A percentile compares a stretch with the other conserved stretches of the same genome.
Conservation (phyloP, 345 rosid genomes). For the Atalantia buxifolia region DNA sequence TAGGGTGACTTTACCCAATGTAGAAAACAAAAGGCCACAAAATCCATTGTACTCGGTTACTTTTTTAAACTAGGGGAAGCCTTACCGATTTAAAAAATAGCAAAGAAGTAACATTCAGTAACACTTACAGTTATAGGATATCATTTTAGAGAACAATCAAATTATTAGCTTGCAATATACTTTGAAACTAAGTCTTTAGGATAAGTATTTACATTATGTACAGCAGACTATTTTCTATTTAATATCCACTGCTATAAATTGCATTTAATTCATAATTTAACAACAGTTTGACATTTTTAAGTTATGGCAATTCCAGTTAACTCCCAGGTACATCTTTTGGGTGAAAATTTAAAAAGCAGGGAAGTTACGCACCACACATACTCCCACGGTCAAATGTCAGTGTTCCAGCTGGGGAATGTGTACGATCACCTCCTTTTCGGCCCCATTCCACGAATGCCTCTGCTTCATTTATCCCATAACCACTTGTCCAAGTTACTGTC, state of each 20-base stretch:
- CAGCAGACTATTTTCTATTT: neutral
- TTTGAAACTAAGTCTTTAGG: neutral
- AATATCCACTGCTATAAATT: neutral
- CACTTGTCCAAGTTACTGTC: slow-evolving; percentile 84
- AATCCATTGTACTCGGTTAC: neutral
- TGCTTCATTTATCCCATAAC: slow-evolving; percentile 50
- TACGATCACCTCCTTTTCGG: slow-evolving; percentile 33
- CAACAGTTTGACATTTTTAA: neutral
- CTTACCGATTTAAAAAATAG: neutral
- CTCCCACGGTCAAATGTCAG: slow-evolving; percentile 44
- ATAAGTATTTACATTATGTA: neutral
- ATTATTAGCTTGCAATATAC: neutral
- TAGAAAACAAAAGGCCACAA: neutral
- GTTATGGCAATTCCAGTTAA: neutral
- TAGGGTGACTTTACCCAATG: neutral
- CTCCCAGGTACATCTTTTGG: neutral
- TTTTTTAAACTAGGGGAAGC: neutral
- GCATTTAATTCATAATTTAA: neutral
- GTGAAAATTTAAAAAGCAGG: neutral
- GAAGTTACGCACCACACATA: slow-evolving; percentile 51
- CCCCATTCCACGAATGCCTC: slow-evolving; percentile 72
- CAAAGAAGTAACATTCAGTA: neutral
- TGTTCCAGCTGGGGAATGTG: slow-evolving; percentile 56
- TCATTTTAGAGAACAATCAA: neutral
- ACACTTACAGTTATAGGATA: neutral